Conservation (phyloP, 768 basidiomycete species). For the Boletus eberwhitei region DNA sequence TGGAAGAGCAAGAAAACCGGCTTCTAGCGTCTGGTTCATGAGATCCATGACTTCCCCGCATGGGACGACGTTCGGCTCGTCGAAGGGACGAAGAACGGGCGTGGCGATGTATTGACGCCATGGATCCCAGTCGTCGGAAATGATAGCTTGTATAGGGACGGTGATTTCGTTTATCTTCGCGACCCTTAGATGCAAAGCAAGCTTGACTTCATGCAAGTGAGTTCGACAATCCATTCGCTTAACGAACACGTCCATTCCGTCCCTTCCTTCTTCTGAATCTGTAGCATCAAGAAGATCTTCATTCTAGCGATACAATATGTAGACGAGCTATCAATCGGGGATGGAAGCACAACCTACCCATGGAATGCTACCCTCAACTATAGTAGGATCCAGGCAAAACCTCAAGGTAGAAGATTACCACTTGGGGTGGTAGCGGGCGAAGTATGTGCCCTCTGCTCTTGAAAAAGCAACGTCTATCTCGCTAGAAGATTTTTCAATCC, state of each 20-base stretch:
- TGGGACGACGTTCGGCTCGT: conserved; percentile 19
- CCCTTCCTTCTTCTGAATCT: neutral
- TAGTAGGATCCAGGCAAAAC: neutral
- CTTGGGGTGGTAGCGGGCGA: neutral
- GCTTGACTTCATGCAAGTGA: conserved; percentile 1
- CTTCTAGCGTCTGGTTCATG: conserved; percentile 27
- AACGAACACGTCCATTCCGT: conserved; percentile 10
- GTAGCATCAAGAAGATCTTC: conserved; percentile 7
- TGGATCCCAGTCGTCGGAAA: conserved; percentile 10
- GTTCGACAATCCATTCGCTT: conserved; percentile 2
- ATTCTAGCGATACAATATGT: neutral
- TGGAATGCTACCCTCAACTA: neutral
- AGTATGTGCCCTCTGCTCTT: neutral
- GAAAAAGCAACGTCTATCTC: neutral
- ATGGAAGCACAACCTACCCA: neutral
- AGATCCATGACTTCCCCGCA: conserved; percentile 30
- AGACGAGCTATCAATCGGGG: neutral
- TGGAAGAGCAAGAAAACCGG: neutral
- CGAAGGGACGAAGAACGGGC: no score
- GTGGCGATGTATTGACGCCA: conserved; percentile 17
- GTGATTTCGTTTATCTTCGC: conserved; percentile 17
- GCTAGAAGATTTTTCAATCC: neutral
- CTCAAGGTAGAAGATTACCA: conserved; percentile 15
- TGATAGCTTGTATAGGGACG: conserved; percentile 19
- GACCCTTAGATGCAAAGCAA: neutral